Base-by-base conservation (phyloP, 495 filamentous ascomycete species). In the Xylaria scruposa region DNA sequence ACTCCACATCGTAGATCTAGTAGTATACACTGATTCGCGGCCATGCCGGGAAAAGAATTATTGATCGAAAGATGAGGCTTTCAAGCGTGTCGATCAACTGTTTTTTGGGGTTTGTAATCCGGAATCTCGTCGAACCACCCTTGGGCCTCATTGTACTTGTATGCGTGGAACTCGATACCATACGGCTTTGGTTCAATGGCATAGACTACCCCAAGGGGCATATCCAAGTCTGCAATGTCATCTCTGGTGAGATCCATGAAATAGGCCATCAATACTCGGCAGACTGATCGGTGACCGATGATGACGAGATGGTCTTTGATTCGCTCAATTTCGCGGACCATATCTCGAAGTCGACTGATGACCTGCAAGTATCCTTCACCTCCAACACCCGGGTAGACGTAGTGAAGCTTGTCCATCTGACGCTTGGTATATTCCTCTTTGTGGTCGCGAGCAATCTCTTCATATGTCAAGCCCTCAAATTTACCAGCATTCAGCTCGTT, bases 161-260 rank as follows among this genome's bases (percentile, higher is more conserved):
- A 98, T 0, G 94, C 95, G 78, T 94, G 94, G 81, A 98, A 98
- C 60, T 97, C 96, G 69, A 97, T 95, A 0, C 96, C 96, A 75
- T 99, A 99, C 4, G 96, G 96, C 85, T 97, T 98, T 71, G 96
- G 96, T 79, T 99, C 95, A 63, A 99, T 89, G 76, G 93, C 91
- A 78, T 97, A 98, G 29, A 98, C 83, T 79, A 95, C 92, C 12
- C 96, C 96, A 63, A 99, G 84, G 6, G 96, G 96, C 49, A 97
- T 92, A 76, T 98, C 95, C 53, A 99, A 85, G 72, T 95, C 93
- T 33, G 96, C 94, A 68, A 99, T 95, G 77, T 97, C 91, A 61
- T 97, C 92, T 5, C 95, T 84, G 68, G 92, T 92, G 47, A 99
- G 83, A 21, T 96, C 95, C 81, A 93, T 92, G 84, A 99, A 99